Evolutionary conservation across 768 basidiomycete species (phyloP).

Genomic region (Leccinum olivaceopallidum): DNA sequence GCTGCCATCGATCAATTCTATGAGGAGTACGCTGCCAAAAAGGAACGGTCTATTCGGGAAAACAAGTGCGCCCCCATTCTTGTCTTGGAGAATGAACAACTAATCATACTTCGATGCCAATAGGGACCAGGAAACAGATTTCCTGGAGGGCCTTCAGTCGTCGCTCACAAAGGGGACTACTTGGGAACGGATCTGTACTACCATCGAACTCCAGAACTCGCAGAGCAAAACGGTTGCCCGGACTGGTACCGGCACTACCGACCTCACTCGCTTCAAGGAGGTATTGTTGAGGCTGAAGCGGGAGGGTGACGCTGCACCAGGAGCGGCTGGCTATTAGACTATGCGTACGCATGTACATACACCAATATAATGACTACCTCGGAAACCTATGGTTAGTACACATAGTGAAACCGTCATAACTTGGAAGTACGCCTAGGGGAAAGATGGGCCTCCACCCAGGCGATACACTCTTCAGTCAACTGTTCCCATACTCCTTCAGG

Average conservation of each 20-base stretch:
- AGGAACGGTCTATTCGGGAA: slow-evolving; percentile 86
- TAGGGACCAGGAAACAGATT: slow-evolving; percentile 88
- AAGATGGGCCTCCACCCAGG: slow-evolving; percentile 45
- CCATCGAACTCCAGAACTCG: slow-evolving; percentile 90
- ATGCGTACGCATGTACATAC: slow-evolving; percentile 5
- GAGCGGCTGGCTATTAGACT: slow-evolving; percentile 84
- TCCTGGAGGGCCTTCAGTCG: slow-evolving; percentile 67
- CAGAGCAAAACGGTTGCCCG: slow-evolving; percentile 95
- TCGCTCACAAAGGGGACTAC: slow-evolving; percentile 88
- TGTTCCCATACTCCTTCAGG: slow-evolving; percentile 64
- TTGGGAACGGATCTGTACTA: slow-evolving; percentile 90
- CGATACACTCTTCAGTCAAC: slow-evolving; percentile 51
- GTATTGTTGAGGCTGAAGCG: slow-evolving; percentile 85
- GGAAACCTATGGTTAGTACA: slow-evolving; percentile 2
- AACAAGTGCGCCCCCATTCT: slow-evolving; percentile 70
- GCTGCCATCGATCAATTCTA: slow-evolving; percentile 89
- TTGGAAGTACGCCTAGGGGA: slow-evolving; percentile 14
- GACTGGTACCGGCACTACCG: slow-evolving; percentile 84
- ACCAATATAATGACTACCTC: slow-evolving; percentile 6
- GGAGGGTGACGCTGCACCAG: slow-evolving; percentile 90
- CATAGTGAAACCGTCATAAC: slow-evolving; percentile 15
- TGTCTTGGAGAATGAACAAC: background rate
- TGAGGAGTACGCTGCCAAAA: slow-evolving; percentile 83
- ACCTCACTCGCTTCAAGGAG: slow-evolving; percentile 89
- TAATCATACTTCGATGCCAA: slow-evolving; percentile 1